A percentile compares a stretch with the other conserved stretches of the same genome.
phyloP scores from a whole-genome alignment of 1,284 basidiomycete genomes.

The Lentinula novae-zelandiae region DNA sequence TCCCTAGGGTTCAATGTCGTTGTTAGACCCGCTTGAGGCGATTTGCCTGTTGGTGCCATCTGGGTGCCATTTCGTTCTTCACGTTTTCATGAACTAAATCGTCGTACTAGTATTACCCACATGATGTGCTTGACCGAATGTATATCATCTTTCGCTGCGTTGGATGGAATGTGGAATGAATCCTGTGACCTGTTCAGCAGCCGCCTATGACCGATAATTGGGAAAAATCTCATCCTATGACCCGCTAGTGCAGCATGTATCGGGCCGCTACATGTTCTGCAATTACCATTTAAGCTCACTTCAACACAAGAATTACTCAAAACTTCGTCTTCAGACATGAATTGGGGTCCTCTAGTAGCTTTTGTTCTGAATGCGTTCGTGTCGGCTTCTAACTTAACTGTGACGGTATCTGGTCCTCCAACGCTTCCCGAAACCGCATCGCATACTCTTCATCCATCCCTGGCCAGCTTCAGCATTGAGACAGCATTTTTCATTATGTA shows the following conservation, averaged over 20 bases:
- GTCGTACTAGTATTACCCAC: not conserved
- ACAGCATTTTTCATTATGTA: constrained; percentile 47
- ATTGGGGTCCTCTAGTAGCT: not conserved
- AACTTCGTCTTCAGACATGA: not conserved
- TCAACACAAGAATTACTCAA: not conserved
- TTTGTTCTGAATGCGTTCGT: not conserved
- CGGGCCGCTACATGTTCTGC: not conserved
- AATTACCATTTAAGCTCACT: not conserved
- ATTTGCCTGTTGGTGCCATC: no score
- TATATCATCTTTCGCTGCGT: no score
- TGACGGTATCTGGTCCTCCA: constrained; percentile 37
- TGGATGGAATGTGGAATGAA: no score
- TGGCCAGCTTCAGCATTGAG: constrained; percentile 51
- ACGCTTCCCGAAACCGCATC: constrained; percentile 40
- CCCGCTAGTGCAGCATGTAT: not conserved
- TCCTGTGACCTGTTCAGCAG: no score
- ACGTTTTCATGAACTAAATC: not conserved
- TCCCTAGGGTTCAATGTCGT: not conserved
- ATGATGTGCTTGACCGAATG: not conserved
- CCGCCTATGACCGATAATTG: not conserved
- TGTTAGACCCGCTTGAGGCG: no score
- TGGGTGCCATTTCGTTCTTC: no score
- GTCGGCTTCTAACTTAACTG: not conserved
- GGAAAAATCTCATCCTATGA: not conserved
- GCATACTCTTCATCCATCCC: constrained; percentile 33